phyloP scores from a whole-genome alignment of 1,139 yeast species.

The Candida tropicalis region DNA sequence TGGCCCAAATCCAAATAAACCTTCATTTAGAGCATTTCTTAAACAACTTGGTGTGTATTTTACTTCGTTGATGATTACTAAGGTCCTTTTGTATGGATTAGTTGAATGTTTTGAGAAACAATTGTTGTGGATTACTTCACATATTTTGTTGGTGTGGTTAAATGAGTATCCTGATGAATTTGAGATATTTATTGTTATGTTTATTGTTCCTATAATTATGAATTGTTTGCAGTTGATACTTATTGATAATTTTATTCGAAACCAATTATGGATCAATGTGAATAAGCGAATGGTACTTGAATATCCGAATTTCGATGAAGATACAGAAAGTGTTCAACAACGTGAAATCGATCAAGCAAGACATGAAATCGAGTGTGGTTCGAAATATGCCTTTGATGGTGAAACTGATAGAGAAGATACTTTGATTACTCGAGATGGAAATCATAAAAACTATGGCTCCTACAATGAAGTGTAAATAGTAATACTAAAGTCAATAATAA shows the following conservation, averaged over 20 bases:
- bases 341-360: conserved; percentile 16
- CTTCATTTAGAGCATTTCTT: conserved; percentile 62
- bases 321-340: conserved; percentile 19
- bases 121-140: conserved; percentile 48
- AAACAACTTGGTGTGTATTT: conserved; percentile 78
- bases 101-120: conserved; percentile 44
- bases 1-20: conserved; percentile 61
- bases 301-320: conserved; percentile 17
- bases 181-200: conserved; percentile 85
- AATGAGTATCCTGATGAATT: conserved; percentile 72
- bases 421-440: background rate
- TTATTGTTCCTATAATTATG: conserved; percentile 76
- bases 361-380: conserved; percentile 9
- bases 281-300: conserved; percentile 24
- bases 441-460: conserved; percentile 11
- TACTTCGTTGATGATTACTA: conserved; percentile 62
- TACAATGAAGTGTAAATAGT: conserved; percentile 7
- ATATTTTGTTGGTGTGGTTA: conserved; percentile 68
- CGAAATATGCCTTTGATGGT: background rate
- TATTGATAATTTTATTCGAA: conserved; percentile 83
- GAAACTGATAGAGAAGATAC: background rate
- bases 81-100: conserved; percentile 48
- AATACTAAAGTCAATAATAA: background rate
- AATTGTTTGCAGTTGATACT: conserved; percentile 86
- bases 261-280: conserved; percentile 32